Conservation (phyloP, 352 stramenopile genomes). For the Phytophthora cryptogea region DNA sequence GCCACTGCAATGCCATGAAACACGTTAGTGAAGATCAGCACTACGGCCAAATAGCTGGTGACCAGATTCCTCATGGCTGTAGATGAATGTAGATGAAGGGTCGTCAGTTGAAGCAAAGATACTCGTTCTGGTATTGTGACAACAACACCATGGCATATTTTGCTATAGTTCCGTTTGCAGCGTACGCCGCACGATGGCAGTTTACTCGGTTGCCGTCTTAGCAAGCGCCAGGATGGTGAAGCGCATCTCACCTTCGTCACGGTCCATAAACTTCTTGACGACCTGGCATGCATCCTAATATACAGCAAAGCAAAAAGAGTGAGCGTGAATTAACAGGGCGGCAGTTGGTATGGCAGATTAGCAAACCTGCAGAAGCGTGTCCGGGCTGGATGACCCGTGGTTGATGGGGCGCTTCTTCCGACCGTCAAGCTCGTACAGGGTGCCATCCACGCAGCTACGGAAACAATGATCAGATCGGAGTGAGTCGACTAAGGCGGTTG, state of each 20-base stretch:
- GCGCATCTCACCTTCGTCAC: conserved; percentile 93
- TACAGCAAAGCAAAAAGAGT: not conserved
- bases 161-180: conserved; percentile 10
- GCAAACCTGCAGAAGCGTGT: conserved; percentile 83
- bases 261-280: conserved; percentile 94
- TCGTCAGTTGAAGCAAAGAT: conserved; percentile 26
- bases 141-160: not conserved
- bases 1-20: conserved; percentile 1
- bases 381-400: conserved; percentile 87
- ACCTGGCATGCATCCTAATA: conserved; percentile 86
- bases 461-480: not conserved
- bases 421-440: conserved; percentile 96
- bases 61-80: conserved; percentile 1
- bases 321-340: not conserved
- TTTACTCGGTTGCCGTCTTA: conserved; percentile 54
- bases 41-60: not conserved
- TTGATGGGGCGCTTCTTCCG: conserved; percentile 94
- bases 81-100: conserved; percentile 12
- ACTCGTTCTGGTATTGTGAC: not conserved
- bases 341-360: not conserved
- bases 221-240: conserved; percentile 95
- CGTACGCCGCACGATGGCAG: not conserved
- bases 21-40: conserved; percentile 7
- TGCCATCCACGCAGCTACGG: conserved; percentile 82
- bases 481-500: too few relatives aligned